phyloP scores from a whole-genome alignment of 768 basidiomycete species.

The Chalciporus sphaerocephalus region DNA sequence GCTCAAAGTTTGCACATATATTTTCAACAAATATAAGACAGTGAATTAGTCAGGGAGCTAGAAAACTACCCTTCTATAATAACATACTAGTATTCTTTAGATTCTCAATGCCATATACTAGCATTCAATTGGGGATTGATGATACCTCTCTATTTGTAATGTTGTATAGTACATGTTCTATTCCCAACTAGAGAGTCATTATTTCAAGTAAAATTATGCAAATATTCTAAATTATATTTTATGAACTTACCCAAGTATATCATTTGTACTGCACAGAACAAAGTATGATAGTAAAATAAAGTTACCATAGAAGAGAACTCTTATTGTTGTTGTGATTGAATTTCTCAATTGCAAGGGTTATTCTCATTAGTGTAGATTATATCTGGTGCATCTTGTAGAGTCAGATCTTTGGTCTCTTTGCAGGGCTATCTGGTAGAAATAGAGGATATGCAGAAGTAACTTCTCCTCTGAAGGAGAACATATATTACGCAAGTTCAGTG shows the following conservation, averaged over 20 bases:
- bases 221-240: too few species aligned
- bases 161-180: constrained; percentile 70
- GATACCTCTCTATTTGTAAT: constrained; percentile 53
- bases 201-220: not conserved
- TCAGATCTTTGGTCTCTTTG: constrained; percentile 15
- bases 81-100: constrained; percentile 60
- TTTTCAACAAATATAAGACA: constrained; percentile 21
- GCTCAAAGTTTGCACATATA: constrained; percentile 1
- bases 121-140: constrained; percentile 57
- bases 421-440: constrained; percentile 29
- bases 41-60: not conserved
- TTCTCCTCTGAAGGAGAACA: constrained; percentile 34
- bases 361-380: constrained; percentile 35
- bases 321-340: constrained; percentile 20
- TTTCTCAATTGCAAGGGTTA: constrained; percentile 29
- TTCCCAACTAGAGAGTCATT: constrained; percentile 44
- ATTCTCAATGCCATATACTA: constrained; percentile 55
- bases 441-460: constrained; percentile 17
- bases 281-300: not conserved
- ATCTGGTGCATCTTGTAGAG: constrained; percentile 25
- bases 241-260: constrained; percentile 14
- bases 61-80: too few species aligned
- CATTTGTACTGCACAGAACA: not conserved
- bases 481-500: constrained; percentile 50
- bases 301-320: not conserved